Evolutionary conservation across 1,139 yeast genomes (phyloP), one percentile per base, ranked within the genome.

Genomic region (Hyphopichia buzzinii): DNA sequence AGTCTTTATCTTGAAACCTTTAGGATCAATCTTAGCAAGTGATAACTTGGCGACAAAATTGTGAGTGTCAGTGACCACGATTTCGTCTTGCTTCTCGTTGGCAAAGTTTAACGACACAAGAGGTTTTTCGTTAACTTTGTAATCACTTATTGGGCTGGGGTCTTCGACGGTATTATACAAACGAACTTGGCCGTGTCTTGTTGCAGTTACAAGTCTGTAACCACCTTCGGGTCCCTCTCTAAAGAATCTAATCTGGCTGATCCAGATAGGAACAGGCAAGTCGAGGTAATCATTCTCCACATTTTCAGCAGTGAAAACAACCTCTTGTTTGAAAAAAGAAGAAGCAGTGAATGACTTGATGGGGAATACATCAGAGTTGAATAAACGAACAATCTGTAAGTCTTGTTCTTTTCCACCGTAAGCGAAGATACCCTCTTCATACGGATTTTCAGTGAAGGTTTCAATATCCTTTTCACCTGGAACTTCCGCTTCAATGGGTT

Each of bases 391-490:
- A 15, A 84, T 58, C 41, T 74, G 75, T 3, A 83, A 62, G 47
- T 83, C 84, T 43, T 79, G 77, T 47, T 84, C 89, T 53, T 83
- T 78, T 30, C 94, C 95, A 33, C 92, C 95, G 50, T 64, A 75
- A 0, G 87, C 90, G 57, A 79, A 76, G 2, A 78, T 55, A 15
- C 77, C 73, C 21, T 55, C 52, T 26, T 59, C 60, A 31, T 58
- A 54, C 7, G 78, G 74, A 57, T 74, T 74, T 39, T 71, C 49
- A 28, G 65, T 57, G 49, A 77, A 73, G 24, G 79, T 58, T 39
- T 68, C 62, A 36, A 84, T 55, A 6, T 75, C 73, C 11, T 71
- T 77, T 28, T 59, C 59, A 3, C 49, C 54, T 1, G 66, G 64
- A 3, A 73, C 42, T 10, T 45, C 39, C 12, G 68, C 44, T 28